Evolutionary conservation across 108 stramenopile species (phyloP).

Genomic region (Discostella stelligeroides): DNA sequence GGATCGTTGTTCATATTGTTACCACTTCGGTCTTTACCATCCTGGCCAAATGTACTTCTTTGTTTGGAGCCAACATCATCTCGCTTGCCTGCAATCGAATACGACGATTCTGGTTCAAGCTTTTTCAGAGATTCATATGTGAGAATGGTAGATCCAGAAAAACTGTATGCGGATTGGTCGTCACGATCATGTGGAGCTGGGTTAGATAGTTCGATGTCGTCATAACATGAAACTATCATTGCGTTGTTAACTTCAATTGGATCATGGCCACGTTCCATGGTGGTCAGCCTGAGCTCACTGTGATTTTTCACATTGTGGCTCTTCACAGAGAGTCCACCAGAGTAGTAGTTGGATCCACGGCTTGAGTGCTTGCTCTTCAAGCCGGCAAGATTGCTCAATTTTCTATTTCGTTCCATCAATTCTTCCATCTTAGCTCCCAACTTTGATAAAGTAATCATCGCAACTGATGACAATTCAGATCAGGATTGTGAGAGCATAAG

Average conservation of each 20-base stretch:
- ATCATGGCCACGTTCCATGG: conserved; percentile 13
- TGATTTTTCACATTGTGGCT: neutral
- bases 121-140: conserved; percentile 15
- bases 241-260: conserved; percentile 16
- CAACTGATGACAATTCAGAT: too few relatives aligned
- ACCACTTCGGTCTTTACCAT: neutral
- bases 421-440: conserved; percentile 41
- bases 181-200: conserved; percentile 3
- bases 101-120: conserved; percentile 25
- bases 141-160: conserved; percentile 18
- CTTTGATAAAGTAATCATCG: conserved; percentile 24
- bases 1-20: neutral
- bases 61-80: neutral
- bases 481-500: too few relatives aligned
- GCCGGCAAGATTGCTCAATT: conserved; percentile 15
- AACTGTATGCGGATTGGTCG: conserved; percentile 12
- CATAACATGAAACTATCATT: neutral
- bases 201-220: neutral
- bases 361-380: conserved; percentile 23
- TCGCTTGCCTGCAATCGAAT: neutral
- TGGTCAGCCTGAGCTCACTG: neutral
- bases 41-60: neutral
- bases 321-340: conserved; percentile 9
- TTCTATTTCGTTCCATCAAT: conserved; percentile 34
- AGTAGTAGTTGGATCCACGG: conserved; percentile 2